A percentile compares a stretch with the other conserved stretches of the same genome.
Evolutionary conservation across 768 basidiomycete species (phyloP).

Genomic region (Punctularia strigosozonata): DNA sequence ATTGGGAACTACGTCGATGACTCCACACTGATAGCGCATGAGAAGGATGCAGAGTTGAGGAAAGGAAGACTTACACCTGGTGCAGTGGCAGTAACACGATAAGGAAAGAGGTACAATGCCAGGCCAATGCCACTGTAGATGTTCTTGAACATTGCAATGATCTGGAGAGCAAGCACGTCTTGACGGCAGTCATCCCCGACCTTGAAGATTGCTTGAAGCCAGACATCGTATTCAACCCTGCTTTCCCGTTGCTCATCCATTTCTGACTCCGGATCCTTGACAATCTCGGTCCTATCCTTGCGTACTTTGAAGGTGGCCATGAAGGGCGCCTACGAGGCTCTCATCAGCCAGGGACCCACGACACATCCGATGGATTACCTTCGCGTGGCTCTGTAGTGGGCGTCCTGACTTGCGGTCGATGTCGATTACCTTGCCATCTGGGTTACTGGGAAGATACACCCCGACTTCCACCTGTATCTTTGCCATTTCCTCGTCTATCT

Average conservation of each 20-base stretch:
- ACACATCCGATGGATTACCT: conserved; percentile 36
- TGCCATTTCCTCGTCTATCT: conserved; percentile 99
- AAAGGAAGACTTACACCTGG: conserved; percentile 61
- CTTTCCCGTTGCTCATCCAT: conserved; percentile 50
- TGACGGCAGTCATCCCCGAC: conserved; percentile 99
- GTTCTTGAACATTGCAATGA: conserved; percentile 99
- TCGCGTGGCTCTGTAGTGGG: conserved; percentile 94
- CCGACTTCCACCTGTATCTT: conserved; percentile 90
- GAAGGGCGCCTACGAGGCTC: conserved; percentile 77
- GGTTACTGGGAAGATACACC: conserved; percentile 95
- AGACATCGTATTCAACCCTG: conserved; percentile 68
- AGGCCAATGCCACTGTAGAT: conserved; percentile 85
- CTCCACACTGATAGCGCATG: conserved; percentile 60
- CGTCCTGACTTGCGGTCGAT: conserved; percentile 94
- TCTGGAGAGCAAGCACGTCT: conserved; percentile 92
- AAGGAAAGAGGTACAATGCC: conserved; percentile 87
- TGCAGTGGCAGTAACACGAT: conserved; percentile 92
- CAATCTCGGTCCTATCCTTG: conserved; percentile 62
- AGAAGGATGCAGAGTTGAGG: background rate
- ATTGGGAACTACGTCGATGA: conserved; percentile 97
- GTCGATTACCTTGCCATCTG: conserved; percentile 93
- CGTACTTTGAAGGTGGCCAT: conserved; percentile 99
- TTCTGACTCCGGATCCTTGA: conserved; percentile 64
- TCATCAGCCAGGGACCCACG: no score
- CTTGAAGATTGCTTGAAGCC: conserved; percentile 99